These are phyloP conservation scores for Symmetrospora coprosmae DNA, from an alignment of 768 basidiomycete genomes.

Conservation along the genomic window DNA sequence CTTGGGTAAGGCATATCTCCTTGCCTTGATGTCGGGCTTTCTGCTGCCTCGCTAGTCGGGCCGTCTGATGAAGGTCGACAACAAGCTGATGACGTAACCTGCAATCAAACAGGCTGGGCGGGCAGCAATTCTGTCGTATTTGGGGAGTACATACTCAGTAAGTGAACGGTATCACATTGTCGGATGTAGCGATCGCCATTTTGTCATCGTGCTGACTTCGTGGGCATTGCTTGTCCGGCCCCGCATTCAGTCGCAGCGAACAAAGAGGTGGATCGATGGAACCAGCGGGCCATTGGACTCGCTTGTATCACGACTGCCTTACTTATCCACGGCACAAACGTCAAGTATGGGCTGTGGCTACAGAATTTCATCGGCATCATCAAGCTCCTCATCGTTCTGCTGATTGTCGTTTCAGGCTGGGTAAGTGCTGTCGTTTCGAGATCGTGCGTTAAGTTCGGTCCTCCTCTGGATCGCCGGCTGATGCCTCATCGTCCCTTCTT, in stretches of 20 bases:
- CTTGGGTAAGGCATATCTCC: constrained; percentile 10
- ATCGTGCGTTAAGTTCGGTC: too few relatives aligned
- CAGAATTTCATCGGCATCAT: constrained; percentile 30
- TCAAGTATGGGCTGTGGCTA: constrained; percentile 30
- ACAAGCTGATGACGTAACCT: neutral
- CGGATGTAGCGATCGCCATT: too few relatives aligned
- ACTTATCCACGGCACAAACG: constrained; percentile 25
- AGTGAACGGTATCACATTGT: too few relatives aligned
- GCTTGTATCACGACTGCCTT: constrained; percentile 30
- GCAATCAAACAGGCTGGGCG: constrained; percentile 6
- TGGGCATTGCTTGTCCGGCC: constrained; percentile 6
- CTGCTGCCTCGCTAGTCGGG: too few relatives aligned
- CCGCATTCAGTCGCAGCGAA: constrained; percentile 20
- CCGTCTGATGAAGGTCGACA: too few relatives aligned
- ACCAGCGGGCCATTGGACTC: constrained; percentile 31
- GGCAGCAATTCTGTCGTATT: constrained; percentile 1
- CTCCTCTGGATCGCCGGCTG: too few relatives aligned
- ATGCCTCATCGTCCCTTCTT: too few relatives aligned
- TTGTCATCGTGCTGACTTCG: constrained; percentile 13
- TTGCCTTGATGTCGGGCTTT: neutral
- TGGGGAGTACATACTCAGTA: neutral
- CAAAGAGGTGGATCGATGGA: constrained; percentile 28
- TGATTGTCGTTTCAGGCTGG: constrained; percentile 30
- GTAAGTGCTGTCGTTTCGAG: too few relatives aligned
- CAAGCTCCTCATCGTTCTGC: constrained; percentile 30